Conservation (phyloP, 106 monocot species). For the Apostasia ramifera region DNA sequence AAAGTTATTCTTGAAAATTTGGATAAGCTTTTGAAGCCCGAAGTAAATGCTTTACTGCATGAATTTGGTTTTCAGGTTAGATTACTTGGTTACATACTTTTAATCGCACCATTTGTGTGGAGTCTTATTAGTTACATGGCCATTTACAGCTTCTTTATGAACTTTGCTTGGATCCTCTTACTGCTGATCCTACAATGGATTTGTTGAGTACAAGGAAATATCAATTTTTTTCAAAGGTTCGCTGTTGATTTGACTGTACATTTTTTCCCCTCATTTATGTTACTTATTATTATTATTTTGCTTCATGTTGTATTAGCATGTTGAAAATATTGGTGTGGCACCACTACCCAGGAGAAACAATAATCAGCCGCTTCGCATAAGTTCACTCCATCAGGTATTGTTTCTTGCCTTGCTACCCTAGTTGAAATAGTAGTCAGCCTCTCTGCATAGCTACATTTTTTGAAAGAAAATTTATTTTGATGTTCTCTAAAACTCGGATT, state of each 20-base stretch:
- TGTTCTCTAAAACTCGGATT: too few species aligned
- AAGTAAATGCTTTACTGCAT: slow-evolving; percentile 67
- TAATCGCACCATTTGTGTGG: neutral
- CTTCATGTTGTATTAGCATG: slow-evolving; percentile 41
- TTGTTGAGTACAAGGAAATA: slow-evolving; percentile 72
- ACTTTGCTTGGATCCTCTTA: slow-evolving; percentile 72
- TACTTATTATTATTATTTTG: slow-evolving; percentile 4
- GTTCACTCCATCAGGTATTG: slow-evolving; percentile 87
- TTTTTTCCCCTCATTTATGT: slow-evolving; percentile 2
- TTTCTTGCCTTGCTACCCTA: too few species aligned
- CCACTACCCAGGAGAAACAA: slow-evolving; percentile 76
- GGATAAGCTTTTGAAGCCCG: slow-evolving; percentile 67
- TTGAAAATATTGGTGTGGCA: slow-evolving; percentile 45
- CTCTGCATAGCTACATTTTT: too few species aligned
- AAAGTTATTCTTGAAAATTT: slow-evolving; percentile 92
- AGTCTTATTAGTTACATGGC: neutral
- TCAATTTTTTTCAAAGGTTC: slow-evolving; percentile 82
- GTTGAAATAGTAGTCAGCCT: too few species aligned
- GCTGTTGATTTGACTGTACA: neutral
- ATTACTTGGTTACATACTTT: neutral
- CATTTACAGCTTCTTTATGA: slow-evolving; percentile 80
- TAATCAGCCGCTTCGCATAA: slow-evolving; percentile 75
- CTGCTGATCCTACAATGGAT: slow-evolving; percentile 67
- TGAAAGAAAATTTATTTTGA: too few species aligned
- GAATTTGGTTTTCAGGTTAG: slow-evolving; percentile 93